Base-by-base conservation (phyloP, 1,284 basidiomycete species). In the Bondarzewia mesenterica region DNA sequence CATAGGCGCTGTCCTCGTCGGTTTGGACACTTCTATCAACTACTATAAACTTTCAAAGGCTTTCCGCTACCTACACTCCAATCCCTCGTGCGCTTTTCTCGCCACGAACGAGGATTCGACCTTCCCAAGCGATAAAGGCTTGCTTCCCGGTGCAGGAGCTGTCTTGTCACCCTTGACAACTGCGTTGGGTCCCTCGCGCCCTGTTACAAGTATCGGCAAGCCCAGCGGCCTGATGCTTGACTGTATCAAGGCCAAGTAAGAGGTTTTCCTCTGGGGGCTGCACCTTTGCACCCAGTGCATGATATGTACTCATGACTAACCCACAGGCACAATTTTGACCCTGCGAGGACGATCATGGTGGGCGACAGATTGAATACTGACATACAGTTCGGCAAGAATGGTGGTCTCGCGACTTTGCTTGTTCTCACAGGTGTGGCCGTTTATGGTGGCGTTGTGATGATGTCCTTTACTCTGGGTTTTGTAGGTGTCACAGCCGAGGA, bases 321-420 rank as follows among this genome's bases (percentile, higher is more conserved):
- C 46, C 49, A n/a, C 57, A 93, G 90, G 66, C 83, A 94, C 58
- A 63, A 88, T 42, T 93, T 91, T 62, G 88, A 98, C 64, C 87
- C 87, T 32, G 68, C 75, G 49, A 74, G 84, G 43, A 93, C 94
- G 1, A 80, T 99, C 60, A 96, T 99, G 89, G 77, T 98, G 38
- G 95, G 95, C 36, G 95, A 99, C 67, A 81, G 96, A 50, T 74
- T 99, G 52, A 85, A 91, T 59, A 99, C 96, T 1, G 96, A 99
- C 66, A 93, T 96, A 58, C 68, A 88, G 42, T 99, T 99, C 59
- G 95, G 92, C 41, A 77, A 90, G 63, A 78, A 78, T 41, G 92
- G 92, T 21, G 89, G 89, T 12, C 74, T 98, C 18, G 69, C 88
- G 14, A 95, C 93, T 1, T 70, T 98, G 46, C 79, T 98, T 38